Conservation (phyloP, 768 basidiomycete species). For the Pleurotus cornucopiae region DNA sequence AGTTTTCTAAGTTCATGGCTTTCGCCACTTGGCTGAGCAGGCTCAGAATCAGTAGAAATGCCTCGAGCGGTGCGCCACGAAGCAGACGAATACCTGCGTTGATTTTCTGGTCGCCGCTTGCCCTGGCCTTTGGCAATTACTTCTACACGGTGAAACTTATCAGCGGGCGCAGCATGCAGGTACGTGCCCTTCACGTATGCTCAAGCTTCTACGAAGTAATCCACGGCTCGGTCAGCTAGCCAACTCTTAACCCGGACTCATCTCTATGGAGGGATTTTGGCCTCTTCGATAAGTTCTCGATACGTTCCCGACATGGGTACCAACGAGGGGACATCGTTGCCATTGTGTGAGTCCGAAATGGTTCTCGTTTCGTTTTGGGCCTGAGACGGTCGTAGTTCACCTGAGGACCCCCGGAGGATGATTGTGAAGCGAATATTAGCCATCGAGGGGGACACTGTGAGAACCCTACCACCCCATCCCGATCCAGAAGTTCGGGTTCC, state of each 20-base stretch:
- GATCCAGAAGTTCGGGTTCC: constrained; percentile 51
- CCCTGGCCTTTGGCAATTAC: constrained; percentile 42
- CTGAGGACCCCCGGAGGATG: constrained; percentile 44
- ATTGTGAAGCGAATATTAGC: constrained; percentile 68
- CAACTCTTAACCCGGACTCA: constrained; percentile 71
- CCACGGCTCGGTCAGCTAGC: constrained; percentile 26
- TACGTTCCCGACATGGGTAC: constrained; percentile 31
- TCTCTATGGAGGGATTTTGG: constrained; percentile 60
- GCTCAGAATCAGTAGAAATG: background rate
- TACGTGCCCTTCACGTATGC: constrained; percentile 19
- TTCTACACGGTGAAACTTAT: constrained; percentile 51
- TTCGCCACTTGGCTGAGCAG: background rate
- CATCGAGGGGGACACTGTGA: constrained; percentile 56
- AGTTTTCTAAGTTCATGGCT: background rate
- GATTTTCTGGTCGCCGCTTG: constrained; percentile 58
- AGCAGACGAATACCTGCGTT: background rate
- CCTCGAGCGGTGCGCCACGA: background rate
- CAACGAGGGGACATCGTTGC: constrained; percentile 63
- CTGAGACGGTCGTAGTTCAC: constrained; percentile 42
- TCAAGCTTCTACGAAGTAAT: background rate
- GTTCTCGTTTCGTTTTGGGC: background rate
- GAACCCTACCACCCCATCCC: constrained; percentile 68
- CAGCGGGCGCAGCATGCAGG: constrained; percentile 73
- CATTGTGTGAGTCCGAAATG: constrained; percentile 38
- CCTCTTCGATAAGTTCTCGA: constrained; percentile 52